Evolutionary conservation across 768 basidiomycete genomes (phyloP), one percentile per base, ranked within the genome.

Genomic region (Pleurotus cornucopiae): DNA sequence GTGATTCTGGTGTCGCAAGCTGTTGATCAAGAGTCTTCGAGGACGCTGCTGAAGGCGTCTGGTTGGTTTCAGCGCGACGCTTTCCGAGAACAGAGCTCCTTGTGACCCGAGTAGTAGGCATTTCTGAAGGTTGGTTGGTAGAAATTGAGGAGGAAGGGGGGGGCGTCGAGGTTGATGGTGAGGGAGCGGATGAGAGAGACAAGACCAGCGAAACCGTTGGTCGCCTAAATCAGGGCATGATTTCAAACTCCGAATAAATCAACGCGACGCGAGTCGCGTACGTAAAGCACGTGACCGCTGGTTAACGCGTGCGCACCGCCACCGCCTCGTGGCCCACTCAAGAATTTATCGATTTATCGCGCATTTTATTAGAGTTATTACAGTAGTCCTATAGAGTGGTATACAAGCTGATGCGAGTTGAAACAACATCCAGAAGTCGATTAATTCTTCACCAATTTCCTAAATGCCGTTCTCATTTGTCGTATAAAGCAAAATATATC

Each of bases 401-500:
- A 34, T 34, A 34, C 9, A 30, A 30, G 7, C 30, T 30, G 6
- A 30, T 6, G 26, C 6, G 26, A 30, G 6, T 6, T 6, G 30
- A 30, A 30, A 30, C 1, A 6, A 44, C 5, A 16, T 44, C 41
- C 3, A 16, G 39, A n/a, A 21, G 11, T 34, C 3, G 18, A 38
- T 14, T 53, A 53, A 9, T 23, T n/a, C 37, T 6, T 11, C 5
- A 25, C 37, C 43, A 74, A 59, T 40, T 66, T 64, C 34, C 69
- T 67, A 64, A 83, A 89, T 13, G 79, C 84, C 49, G 66, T 64
- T n/a, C 89, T 79, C 30, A 86, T 80, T 49, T 76, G 71, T 54
- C 80, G 82, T 53, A 95, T 83, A 66, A 96, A 95, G 1, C 63
- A 69, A 61, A 83, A 88, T 2, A 94, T 71, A 53, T 94, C 83